Evolutionary conservation across 352 stramenopile genomes (phyloP).

Genomic region (Phytophthora megakarya): DNA sequence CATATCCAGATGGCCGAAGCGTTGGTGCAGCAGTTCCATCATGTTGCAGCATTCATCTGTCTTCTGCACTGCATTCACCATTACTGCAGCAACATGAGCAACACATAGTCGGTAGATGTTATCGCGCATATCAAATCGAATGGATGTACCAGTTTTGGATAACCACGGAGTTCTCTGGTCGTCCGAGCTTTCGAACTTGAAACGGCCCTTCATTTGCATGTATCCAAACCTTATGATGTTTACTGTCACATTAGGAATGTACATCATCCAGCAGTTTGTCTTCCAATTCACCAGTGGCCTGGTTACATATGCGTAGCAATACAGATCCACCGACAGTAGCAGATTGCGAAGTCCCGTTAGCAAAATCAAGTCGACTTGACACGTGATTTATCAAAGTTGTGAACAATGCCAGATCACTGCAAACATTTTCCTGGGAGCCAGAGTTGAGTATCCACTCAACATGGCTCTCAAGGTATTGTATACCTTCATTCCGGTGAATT

Average conservation of each 20-base stretch:
- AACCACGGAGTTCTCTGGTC: conserved; percentile 15
- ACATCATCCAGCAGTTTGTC: conserved; percentile 18
- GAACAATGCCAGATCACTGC: conserved; percentile 13
- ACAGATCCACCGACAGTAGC: conserved; percentile 8
- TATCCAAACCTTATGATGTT: conserved; percentile 16
- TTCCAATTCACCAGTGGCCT: conserved; percentile 12
- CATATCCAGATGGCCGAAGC: conserved; percentile 13
- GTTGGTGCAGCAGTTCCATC: conserved; percentile 19
- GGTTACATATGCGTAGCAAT: conserved; percentile 10
- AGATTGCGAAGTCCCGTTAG: conserved; percentile 9
- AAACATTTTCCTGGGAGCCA: conserved; percentile 15
- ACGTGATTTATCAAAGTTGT: not conserved
- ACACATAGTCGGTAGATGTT: conserved; percentile 16
- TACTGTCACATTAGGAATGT: not conserved
- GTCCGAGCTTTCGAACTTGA: conserved; percentile 7
- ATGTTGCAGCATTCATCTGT: not conserved
- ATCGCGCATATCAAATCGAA: conserved; percentile 6
- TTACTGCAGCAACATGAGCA: not conserved
- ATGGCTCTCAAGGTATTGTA: not conserved
- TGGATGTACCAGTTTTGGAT: conserved; percentile 2
- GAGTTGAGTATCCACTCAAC: conserved; percentile 19
- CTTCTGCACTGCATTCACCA: conserved; percentile 13
- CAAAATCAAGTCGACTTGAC: conserved; percentile 11
- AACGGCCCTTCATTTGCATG: conserved; percentile 9
- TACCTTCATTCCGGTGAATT: not conserved